phyloP scores from a whole-genome alignment of 2,329 filamentous ascomycete species.

The Trichoderma breve region DNA sequence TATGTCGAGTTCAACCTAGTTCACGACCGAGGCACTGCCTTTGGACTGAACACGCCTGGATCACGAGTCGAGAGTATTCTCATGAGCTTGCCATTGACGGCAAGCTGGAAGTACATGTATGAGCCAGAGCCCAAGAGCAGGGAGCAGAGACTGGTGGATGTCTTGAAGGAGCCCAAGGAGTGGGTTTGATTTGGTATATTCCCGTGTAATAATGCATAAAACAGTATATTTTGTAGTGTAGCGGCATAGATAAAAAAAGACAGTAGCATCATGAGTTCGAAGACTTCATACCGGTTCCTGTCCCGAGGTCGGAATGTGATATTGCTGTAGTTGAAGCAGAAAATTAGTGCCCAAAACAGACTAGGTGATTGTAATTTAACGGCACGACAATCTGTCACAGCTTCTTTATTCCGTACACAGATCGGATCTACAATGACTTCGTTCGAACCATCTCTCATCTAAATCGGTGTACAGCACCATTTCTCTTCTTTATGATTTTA shows the following conservation, averaged over 20 bases:
- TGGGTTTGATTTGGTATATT: conserved; percentile 52
- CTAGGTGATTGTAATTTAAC: neutral
- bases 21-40: conserved; percentile 91
- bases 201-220: neutral
- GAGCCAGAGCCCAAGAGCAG: conserved; percentile 69
- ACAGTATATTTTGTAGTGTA: conserved; percentile 1
- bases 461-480: neutral
- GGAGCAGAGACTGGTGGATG: conserved; percentile 79
- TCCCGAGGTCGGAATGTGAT: neutral
- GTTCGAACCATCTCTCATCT: neutral
- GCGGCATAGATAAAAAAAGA: conserved; percentile 7
- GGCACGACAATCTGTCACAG: neutral
- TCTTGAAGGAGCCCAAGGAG: conserved; percentile 62
- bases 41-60: conserved; percentile 89
- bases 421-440: neutral
- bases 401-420: neutral
- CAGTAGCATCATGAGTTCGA: neutral
- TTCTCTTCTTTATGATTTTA: neutral
- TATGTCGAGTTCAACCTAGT: conserved; percentile 99
- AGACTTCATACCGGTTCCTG: neutral
- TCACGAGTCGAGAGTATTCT: conserved; percentile 93
- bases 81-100: conserved; percentile 93
- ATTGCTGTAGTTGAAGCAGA: too few species aligned
- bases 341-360: neutral
- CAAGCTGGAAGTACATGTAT: conserved; percentile 96